These are phyloP conservation scores for Trichoderma asperellum DNA, from an alignment of 2,329 filamentous ascomycete genomes.

Conservation along the genomic window DNA sequence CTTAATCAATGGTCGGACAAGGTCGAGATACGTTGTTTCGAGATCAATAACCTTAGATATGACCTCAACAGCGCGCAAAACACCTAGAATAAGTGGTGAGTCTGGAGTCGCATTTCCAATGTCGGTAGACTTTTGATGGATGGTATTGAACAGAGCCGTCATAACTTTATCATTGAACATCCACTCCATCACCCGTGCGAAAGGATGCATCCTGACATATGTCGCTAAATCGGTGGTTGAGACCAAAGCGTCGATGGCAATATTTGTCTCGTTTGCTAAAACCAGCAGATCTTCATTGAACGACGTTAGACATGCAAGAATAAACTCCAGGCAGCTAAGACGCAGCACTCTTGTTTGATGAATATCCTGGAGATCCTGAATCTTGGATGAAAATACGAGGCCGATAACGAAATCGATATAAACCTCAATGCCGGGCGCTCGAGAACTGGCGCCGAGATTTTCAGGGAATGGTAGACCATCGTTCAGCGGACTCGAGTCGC, in stretches of 20 bases:
- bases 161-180: slow-evolving; percentile 93
- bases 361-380: slow-evolving; percentile 66
- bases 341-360: slow-evolving; percentile 74
- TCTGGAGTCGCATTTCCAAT: slow-evolving; percentile 74
- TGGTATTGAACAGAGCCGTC: slow-evolving; percentile 73
- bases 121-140: slow-evolving; percentile 75
- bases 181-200: slow-evolving; percentile 96
- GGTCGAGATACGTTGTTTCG: slow-evolving; percentile 87
- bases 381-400: slow-evolving; percentile 70
- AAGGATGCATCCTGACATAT: slow-evolving; percentile 89
- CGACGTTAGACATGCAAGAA: slow-evolving; percentile 73
- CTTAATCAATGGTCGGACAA: slow-evolving; percentile 80
- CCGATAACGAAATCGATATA: slow-evolving; percentile 92
- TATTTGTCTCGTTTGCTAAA: slow-evolving; percentile 76
- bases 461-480: slow-evolving; percentile 87
- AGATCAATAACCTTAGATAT: slow-evolving; percentile 82
- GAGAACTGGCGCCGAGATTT: slow-evolving; percentile 73
- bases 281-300: slow-evolving; percentile 96
- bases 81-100: slow-evolving; percentile 78
- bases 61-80: slow-evolving; percentile 80
- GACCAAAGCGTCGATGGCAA: slow-evolving; percentile 76
- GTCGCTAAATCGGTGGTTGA: slow-evolving; percentile 72
- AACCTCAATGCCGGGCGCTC: slow-evolving; percentile 81
- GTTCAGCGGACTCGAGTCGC: slow-evolving; percentile 64
- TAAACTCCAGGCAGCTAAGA: slow-evolving; percentile 82